A percentile compares a stretch with the other conserved stretches of the same genome.
Evolutionary conservation across 139 green algal species (phyloP).

Genomic region (Eudorina sp.): DNA sequence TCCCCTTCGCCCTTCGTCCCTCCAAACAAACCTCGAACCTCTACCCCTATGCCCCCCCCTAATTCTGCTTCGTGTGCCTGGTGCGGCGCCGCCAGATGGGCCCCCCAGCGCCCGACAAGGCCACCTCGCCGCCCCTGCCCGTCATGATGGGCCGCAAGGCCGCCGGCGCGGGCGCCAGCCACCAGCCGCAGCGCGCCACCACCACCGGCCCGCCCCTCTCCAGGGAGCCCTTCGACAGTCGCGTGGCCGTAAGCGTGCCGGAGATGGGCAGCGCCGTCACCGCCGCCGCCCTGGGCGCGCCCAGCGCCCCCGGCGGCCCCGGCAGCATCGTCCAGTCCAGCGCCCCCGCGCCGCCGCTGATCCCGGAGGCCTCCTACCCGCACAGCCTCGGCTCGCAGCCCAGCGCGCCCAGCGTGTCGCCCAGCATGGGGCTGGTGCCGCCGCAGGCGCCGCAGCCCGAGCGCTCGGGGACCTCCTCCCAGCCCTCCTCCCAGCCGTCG

Average conservation of each 20-base stretch:
- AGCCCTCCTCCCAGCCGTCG: background rate
- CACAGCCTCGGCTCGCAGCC: slow-evolving; percentile 11
- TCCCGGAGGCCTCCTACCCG: slow-evolving; percentile 17
- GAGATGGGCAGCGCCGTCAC: slow-evolving; percentile 13
- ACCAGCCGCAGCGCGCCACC: background rate
- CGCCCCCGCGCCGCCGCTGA: background rate
- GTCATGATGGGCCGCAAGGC: slow-evolving; percentile 11
- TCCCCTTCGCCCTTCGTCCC: too few relatives aligned
- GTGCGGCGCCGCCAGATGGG: too few relatives aligned
- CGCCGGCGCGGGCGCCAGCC: background rate
- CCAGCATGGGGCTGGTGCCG: background rate
- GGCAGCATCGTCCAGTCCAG: slow-evolving; percentile 11
- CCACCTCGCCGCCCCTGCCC: slow-evolving; percentile 14
- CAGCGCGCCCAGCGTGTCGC: slow-evolving; percentile 1
- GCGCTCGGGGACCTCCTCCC: background rate
- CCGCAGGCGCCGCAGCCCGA: background rate
- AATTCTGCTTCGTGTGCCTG: too few relatives aligned
- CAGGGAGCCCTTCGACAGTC: background rate
- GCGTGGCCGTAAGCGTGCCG: slow-evolving; percentile 15
- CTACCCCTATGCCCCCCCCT: too few relatives aligned
- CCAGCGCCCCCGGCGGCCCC: background rate
- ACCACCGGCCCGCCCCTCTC: background rate
- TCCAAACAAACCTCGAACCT: too few relatives aligned
- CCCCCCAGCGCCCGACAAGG: background rate
- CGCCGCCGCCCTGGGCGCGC: background rate